Conservation (phyloP, 352 stramenopile genomes). For the Globisporangium nodosum region DNA sequence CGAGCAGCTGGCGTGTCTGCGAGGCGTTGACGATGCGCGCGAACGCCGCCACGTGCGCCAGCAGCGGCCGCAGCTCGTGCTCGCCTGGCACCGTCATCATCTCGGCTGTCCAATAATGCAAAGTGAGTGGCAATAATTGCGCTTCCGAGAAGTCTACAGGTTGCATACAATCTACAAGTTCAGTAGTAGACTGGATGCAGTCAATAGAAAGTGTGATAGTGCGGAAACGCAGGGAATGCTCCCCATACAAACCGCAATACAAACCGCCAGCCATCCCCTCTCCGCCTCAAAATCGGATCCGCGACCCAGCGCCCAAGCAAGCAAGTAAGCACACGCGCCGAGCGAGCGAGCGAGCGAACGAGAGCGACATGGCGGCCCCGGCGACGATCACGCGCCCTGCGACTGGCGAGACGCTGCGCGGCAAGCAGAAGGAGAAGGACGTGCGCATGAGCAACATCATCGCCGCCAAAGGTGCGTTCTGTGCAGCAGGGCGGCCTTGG, state of each 20-base stretch:
- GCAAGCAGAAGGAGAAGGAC: conserved; percentile 96
- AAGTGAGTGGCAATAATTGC: not conserved
- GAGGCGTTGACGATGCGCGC: conserved; percentile 41
- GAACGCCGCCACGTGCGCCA: conserved; percentile 27
- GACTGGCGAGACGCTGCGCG: conserved; percentile 72
- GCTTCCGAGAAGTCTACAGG: not conserved
- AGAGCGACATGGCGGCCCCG: conserved; percentile 12
- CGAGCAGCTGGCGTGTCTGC: conserved; percentile 39
- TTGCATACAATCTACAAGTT: not conserved
- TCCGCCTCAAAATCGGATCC: conserved; percentile 15
- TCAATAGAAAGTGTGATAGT: not conserved
- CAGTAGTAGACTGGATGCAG: not conserved
- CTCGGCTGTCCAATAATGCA: not conserved
- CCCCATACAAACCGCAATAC: not conserved
- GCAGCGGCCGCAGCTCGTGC: conserved; percentile 2
- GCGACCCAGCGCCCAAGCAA: conserved; percentile 9
- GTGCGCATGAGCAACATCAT: conserved; percentile 99
- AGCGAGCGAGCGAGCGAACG: conserved; percentile 3
- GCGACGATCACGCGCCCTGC: conserved; percentile 47
- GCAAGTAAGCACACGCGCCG: not conserved
- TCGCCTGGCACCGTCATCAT: not conserved
- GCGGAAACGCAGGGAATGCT: not conserved
- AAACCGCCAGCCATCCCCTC: conserved; percentile 1
- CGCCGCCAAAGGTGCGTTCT: conserved; percentile 90
- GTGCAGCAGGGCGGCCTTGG: not conserved